phyloP scores from a whole-genome alignment of 805 yeast genomes.

The Cyberlindnera japonica region DNA sequence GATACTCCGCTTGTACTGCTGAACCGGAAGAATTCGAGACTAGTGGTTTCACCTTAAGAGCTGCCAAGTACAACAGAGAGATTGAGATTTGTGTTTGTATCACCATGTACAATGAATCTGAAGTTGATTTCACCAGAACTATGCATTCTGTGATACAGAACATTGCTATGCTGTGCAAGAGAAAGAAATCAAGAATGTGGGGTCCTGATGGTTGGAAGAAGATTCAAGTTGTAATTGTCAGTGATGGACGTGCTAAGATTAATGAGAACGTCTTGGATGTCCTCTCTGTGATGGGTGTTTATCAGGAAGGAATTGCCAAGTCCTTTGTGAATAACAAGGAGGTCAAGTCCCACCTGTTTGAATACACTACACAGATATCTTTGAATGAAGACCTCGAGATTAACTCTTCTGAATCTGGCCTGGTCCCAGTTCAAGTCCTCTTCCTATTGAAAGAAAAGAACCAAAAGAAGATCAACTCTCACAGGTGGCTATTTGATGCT shows the following conservation, averaged over 20 bases:
- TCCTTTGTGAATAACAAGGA: slow-evolving; percentile 87
- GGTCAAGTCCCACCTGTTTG: slow-evolving; percentile 92
- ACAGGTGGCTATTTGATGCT: slow-evolving; percentile 96
- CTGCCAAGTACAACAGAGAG: slow-evolving; percentile 83
- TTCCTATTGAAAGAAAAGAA: slow-evolving; percentile 92
- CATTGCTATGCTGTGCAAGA: slow-evolving; percentile 78
- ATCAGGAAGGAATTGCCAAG: slow-evolving; percentile 96
- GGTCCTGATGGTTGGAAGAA: slow-evolving; percentile 97
- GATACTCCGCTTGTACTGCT: slow-evolving; percentile 94
- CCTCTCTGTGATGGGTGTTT: slow-evolving; percentile 91
- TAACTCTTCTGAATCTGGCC: slow-evolving; percentile 83
- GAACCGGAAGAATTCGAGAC: slow-evolving; percentile 82
- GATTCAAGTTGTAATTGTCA: slow-evolving; percentile 83
- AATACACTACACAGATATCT: slow-evolving; percentile 93
- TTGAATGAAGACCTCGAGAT: slow-evolving; percentile 85
- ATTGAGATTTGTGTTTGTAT: slow-evolving; percentile 89
- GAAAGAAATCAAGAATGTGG: slow-evolving; percentile 85
- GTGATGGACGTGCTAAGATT: slow-evolving; percentile 93
- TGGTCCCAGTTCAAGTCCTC: slow-evolving; percentile 91
- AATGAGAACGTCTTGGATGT: slow-evolving; percentile 81
- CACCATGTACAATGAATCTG: slow-evolving; percentile 98
- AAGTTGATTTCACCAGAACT: slow-evolving; percentile 83
- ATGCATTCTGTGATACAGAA: slow-evolving; percentile 93
- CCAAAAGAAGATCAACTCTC: slow-evolving; percentile 92
- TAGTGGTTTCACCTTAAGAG: slow-evolving; percentile 81